A percentile compares a stretch with the other conserved stretches of the same genome.
These are phyloP conservation scores for Vitis rotundifolia DNA, from an alignment of 164 flowering plant species.

Conservation along the genomic window DNA sequence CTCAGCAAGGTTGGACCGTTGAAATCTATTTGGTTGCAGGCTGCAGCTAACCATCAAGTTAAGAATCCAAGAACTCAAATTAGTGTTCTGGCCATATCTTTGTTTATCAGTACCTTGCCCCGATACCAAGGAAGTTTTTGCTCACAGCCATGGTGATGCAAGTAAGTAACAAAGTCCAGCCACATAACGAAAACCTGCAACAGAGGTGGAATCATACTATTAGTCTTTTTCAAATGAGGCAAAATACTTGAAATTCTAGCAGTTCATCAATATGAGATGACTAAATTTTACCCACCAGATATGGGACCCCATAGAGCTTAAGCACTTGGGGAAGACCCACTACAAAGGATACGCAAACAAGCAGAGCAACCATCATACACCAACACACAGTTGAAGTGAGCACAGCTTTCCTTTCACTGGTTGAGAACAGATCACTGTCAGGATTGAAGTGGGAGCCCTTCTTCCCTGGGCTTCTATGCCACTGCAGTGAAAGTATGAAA, in stretches of 20 bases:
- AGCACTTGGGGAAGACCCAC: slow-evolving; percentile 73
- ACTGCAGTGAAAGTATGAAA: slow-evolving; percentile 36
- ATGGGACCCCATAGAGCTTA: slow-evolving; percentile 82
- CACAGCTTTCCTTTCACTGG: slow-evolving; percentile 69
- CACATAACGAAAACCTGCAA: slow-evolving; percentile 60
- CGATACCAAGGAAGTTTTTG: slow-evolving; percentile 77
- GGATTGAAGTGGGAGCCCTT: slow-evolving; percentile 90
- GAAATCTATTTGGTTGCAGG: no score
- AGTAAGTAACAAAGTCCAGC: slow-evolving; percentile 71
- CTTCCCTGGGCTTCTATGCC: slow-evolving; percentile 91
- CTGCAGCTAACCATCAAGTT: no score
- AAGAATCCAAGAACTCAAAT: no score
- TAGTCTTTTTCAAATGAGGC: not conserved
- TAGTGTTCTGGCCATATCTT: no score
- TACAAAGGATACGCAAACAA: slow-evolving; percentile 49
- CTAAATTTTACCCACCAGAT: slow-evolving; percentile 48
- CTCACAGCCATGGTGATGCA: slow-evolving; percentile 80
- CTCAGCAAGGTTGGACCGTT: no score
- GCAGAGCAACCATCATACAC: slow-evolving; percentile 73
- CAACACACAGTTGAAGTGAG: slow-evolving; percentile 79
- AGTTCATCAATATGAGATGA: not conserved
- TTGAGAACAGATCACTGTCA: slow-evolving; percentile 69
- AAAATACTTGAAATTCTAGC: not conserved
- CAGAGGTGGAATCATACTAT: not conserved
- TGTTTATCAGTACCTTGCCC: slow-evolving; percentile 48